Conservation (phyloP, 2,329 filamentous ascomycete genomes). For the Ceratocystis huliohia region DNA sequence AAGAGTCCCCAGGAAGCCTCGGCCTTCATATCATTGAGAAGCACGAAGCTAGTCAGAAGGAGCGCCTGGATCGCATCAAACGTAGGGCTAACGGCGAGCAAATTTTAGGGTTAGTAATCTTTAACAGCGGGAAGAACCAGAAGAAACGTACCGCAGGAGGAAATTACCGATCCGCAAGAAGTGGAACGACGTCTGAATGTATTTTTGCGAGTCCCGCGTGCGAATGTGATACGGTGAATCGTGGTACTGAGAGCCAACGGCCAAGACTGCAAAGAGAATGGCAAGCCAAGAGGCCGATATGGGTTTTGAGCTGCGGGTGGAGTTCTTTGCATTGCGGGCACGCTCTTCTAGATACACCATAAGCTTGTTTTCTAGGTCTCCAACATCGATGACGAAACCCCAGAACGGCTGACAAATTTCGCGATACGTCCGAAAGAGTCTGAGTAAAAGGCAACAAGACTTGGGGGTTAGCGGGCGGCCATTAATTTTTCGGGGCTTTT, state of each 20-base stretch:
- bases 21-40: slow-evolving; percentile 57
- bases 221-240: slow-evolving; percentile 51
- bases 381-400: slow-evolving; percentile 54
- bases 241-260: slow-evolving; percentile 53
- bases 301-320: slow-evolving; percentile 35
- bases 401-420: slow-evolving; percentile 56
- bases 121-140: neutral
- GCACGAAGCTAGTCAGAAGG: slow-evolving; percentile 48
- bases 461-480: slow-evolving; percentile 11
- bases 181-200: slow-evolving; percentile 52
- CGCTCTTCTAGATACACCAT: slow-evolving; percentile 55
- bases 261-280: slow-evolving; percentile 52
- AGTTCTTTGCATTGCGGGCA: slow-evolving; percentile 40
- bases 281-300: slow-evolving; percentile 54
- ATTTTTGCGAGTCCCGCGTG: slow-evolving; percentile 46
- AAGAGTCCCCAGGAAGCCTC: slow-evolving; percentile 55
- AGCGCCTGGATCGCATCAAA: slow-evolving; percentile 54
- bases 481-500: neutral
- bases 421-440: slow-evolving; percentile 53
- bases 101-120: neutral
- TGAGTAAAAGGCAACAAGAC: slow-evolving; percentile 24
- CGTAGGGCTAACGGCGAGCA: slow-evolving; percentile 37
- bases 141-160: slow-evolving; percentile 37
- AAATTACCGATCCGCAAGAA: slow-evolving; percentile 53
- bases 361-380: slow-evolving; percentile 50